Conservation (phyloP, 2,329 filamentous ascomycete genomes). For the Colletotrichum phormii region DNA sequence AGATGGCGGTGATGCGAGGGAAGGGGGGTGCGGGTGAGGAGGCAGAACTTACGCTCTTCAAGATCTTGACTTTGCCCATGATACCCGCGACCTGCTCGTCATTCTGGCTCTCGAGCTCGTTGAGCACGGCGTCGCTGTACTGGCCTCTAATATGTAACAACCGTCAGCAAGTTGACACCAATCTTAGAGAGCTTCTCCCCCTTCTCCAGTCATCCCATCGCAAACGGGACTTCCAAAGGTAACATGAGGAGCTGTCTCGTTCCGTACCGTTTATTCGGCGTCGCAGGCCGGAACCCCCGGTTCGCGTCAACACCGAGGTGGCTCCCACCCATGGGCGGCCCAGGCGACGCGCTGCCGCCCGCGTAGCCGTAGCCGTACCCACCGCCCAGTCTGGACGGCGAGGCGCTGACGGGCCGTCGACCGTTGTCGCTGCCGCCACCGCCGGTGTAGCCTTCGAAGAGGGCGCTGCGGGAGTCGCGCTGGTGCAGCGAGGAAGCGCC, state of each 20-base stretch:
- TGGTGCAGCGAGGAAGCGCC: conserved; percentile 77
- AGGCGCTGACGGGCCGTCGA: conserved; percentile 57
- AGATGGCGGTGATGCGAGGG: too few relatives aligned
- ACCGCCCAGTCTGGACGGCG: conserved; percentile 56
- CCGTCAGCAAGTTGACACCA: conserved; percentile 4
- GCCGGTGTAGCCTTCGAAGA: conserved; percentile 79
- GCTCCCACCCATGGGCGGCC: conserved; percentile 34
- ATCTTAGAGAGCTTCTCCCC: not conserved
- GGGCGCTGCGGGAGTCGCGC: conserved; percentile 76
- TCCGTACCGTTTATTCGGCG: conserved; percentile 76
- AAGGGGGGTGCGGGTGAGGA: conserved; percentile 18
- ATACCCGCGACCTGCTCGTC: conserved; percentile 92
- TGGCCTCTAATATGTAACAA: conserved; percentile 71
- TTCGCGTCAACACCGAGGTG: conserved; percentile 47
- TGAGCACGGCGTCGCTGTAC: conserved; percentile 91
- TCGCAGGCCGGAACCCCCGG: conserved; percentile 71
- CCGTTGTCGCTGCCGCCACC: conserved; percentile 46
- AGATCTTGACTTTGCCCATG: conserved; percentile 85
- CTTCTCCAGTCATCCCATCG: not conserved
- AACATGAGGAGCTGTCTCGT: not conserved
- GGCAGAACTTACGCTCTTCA: conserved; percentile 80
- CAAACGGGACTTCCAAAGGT: not conserved
- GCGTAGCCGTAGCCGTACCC: conserved; percentile 64
- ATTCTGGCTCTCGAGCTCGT: conserved; percentile 96
- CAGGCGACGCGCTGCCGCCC: conserved; percentile 34